A percentile compares a stretch with the other conserved stretches of the same genome.
These are phyloP conservation scores for Mycena polygramma DNA, from an alignment of 768 basidiomycete species.

Conservation along the genomic window DNA sequence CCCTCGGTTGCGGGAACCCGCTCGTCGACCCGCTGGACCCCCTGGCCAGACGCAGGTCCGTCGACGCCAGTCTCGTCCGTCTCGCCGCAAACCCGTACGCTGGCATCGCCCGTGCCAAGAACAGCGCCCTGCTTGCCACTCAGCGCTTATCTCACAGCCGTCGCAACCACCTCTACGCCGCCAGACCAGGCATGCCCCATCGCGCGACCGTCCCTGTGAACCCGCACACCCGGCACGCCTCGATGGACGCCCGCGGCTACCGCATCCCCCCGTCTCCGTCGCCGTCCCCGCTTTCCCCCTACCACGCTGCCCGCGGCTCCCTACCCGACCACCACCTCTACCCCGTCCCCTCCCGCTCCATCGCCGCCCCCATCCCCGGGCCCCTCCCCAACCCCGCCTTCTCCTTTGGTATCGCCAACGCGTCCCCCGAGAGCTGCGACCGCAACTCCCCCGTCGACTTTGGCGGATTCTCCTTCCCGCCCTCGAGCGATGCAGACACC, in stretches of 20 bases:
- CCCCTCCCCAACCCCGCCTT: constrained; percentile 74
- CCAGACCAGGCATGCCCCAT: constrained; percentile 41
- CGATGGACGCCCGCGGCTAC: constrained; percentile 56
- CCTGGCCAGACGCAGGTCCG: constrained; percentile 56
- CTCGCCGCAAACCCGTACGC: constrained; percentile 66
- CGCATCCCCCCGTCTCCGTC: constrained; percentile 56
- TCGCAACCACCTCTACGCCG: constrained; percentile 45
- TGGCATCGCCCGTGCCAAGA: constrained; percentile 64
- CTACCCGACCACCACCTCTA: constrained; percentile 66
- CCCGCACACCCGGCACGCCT: constrained; percentile 55
- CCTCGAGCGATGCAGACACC: constrained; percentile 59
- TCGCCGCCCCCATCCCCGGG: constrained; percentile 62
- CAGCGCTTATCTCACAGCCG: constrained; percentile 52
- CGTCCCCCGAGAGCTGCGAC: constrained; percentile 59
- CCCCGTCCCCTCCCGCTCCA: constrained; percentile 60
- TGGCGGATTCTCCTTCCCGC: constrained; percentile 61
- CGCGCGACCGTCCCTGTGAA: constrained; percentile 51
- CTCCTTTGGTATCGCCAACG: constrained; percentile 72
- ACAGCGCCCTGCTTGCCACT: constrained; percentile 58
- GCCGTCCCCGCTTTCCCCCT: constrained; percentile 59
- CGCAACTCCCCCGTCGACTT: constrained; percentile 65
- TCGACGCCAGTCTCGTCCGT: constrained; percentile 63
- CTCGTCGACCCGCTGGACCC: constrained; percentile 59
- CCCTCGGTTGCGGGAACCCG: constrained; percentile 54
- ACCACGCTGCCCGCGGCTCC: constrained; percentile 58